Evolutionary conservation across 176 grass and related monocot species (phyloP), one percentile per base, ranked within the genome.

Genomic region (Oryza officinalis): DNA sequence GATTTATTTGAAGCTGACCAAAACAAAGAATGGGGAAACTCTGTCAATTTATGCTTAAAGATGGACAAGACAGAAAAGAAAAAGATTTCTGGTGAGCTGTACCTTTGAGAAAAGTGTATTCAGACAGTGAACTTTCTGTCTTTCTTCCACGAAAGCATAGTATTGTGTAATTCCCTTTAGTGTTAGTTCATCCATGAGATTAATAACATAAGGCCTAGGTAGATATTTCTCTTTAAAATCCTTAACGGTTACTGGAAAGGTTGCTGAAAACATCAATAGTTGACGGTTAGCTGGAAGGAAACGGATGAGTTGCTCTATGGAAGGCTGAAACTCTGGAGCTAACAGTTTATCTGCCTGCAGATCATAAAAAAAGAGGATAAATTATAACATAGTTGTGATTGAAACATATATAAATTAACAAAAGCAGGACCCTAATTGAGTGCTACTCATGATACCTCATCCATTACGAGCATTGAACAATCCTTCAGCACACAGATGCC

Each of bases 331-430:
- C 80, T 98, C 96, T 15, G 87, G 96, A 63, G 87, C 88, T 22
- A 98, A 88, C 52, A 98, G 85, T 80, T 98, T 98, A 61, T 98
- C 93, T 3, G 96, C 96, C 96, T 98, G 83, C 64, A 83, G 64
- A 47, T 27, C 82, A 82, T 25, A 84, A 57, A 69, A 65, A 69
- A 65, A 33, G 9, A 50, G 76, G 44, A 0, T 45, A 22, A 79
- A 47, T 1, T 63, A 5, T 25, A 61, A 10, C 22, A 61, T 23
- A 61, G 12, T 22, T 23, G n/a, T 15, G 18, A 25, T 33, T 18
- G 32, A 13, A 50, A 25, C 46, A 83, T 83, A 73, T 17, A 83
- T 8, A 76, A 67, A 9, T 61, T 25, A 83, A 75, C 17, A 27
- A 52, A 23, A 50, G 4, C 17, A 46, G 26, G 26, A 7, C 2